Conservation (phyloP, 2,329 filamentous ascomycete species). For the Arthrobotrys iridis region DNA sequence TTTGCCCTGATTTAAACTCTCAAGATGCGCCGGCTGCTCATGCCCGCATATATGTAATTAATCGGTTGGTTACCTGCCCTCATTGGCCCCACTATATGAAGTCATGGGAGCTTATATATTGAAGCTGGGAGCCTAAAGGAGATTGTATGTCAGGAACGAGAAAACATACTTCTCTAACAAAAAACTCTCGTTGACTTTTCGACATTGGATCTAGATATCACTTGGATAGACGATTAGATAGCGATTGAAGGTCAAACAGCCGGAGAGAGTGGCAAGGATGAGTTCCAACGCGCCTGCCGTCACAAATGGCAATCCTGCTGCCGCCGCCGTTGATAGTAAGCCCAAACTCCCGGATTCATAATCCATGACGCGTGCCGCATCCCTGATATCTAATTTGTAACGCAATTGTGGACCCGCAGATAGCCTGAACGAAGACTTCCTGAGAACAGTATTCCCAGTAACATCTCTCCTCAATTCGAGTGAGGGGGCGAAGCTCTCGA, state of each 20-base stretch:
- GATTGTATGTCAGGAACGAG: not conserved
- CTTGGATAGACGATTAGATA: not conserved
- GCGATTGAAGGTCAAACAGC: not conserved
- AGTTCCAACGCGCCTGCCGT: not conserved
- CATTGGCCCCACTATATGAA: not conserved
- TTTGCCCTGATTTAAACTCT: constrained; percentile 20
- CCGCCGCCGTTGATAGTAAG: constrained; percentile 1
- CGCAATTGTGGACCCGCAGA: constrained; percentile 1
- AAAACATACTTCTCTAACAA: not conserved
- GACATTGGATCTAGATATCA: not conserved
- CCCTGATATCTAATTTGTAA: constrained; percentile 15
- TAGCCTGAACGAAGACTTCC: constrained; percentile 6
- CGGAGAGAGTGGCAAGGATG: not conserved
- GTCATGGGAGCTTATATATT: constrained; percentile 21
- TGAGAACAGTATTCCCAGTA: constrained; percentile 9
- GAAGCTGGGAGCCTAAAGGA: not conserved
- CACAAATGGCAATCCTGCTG: not conserved
- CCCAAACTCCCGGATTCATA: not conserved
- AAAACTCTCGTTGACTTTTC: not conserved
- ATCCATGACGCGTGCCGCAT: constrained; percentile 3
- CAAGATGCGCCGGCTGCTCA: constrained; percentile 2
- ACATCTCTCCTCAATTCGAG: not conserved
- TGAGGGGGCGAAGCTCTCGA: not conserved
- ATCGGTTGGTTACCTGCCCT: constrained; percentile 16
- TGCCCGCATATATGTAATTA: constrained; percentile 9